These are phyloP conservation scores for Clonostachys sp. DNA, from an alignment of 2,329 filamentous ascomycete species.

Conservation along the genomic window DNA sequence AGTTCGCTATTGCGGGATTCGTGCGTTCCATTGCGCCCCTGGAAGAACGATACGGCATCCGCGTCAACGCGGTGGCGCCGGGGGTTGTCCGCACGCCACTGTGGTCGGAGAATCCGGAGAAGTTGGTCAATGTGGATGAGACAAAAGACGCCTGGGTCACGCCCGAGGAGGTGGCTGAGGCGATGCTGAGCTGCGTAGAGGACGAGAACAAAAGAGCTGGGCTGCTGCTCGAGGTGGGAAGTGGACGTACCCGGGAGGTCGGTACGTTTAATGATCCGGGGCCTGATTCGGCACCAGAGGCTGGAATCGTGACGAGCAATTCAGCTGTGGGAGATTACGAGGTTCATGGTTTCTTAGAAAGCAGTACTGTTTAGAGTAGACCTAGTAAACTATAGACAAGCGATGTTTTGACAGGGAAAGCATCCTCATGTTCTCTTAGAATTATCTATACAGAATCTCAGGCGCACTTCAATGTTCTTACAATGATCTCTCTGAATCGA, in stretches of 20 bases:
- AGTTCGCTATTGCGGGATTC: conserved; percentile 30
- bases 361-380: background rate
- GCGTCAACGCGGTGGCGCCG: conserved; percentile 37
- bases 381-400: background rate
- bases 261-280: conserved; percentile 29
- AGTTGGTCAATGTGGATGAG: conserved; percentile 26
- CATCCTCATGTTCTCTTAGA: no score
- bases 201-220: conserved; percentile 25
- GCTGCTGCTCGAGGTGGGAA: conserved; percentile 33
- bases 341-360: background rate
- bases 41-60: conserved; percentile 22
- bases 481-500: no score
- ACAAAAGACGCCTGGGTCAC: conserved; percentile 31
- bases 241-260: conserved; percentile 22
- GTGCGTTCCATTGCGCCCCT: conserved; percentile 28
- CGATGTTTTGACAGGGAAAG: no score
- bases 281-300: conserved; percentile 17
- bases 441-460: no score
- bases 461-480: no score
- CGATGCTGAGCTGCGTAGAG: conserved; percentile 34
- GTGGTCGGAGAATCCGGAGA: conserved; percentile 38
- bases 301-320: conserved; percentile 1
- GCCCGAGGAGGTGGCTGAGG: conserved; percentile 33
- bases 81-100: conserved; percentile 38
- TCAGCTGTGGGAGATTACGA: conserved; percentile 1